Base-by-base conservation (phyloP, 2,329 filamentous ascomycete genomes). In the Aspergillus hiratsukae region DNA sequence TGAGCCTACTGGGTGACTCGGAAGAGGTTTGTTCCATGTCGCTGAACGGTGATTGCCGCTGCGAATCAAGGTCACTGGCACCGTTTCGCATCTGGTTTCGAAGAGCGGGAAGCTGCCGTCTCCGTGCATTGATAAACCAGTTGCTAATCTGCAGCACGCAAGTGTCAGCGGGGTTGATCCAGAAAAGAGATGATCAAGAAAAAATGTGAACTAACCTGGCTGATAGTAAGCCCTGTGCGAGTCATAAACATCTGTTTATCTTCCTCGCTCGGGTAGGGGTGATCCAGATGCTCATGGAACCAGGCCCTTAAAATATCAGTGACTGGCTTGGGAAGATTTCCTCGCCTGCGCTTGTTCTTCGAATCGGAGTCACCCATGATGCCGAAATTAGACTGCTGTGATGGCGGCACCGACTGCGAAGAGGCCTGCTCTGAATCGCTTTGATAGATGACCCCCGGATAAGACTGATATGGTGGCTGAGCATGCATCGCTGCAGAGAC, bases 281-380 rank as follows among this genome's bases (percentile, higher is more conserved):
- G 90, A 58, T 86, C 80, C 7, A 91, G 74, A 71, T 94, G 88
- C n/a, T 81, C 80, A 52, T 86, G 75, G 62, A 95, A 92, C 91
- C 91, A 96, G 0, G 83, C 79, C 53, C 89, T 84, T 43, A 96
- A 79, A 62, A 89, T 87, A 69, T 92, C 89, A 0, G 91, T 96
- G 0, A 90, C 90, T 54, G 91, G 88, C 69, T 95, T 95, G n/a
- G 91, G 91, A 3, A 96, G 79, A 67, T 96, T 96, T 1, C 91
- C 91, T 41, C 91, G 82, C 52, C 91, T 81, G 70, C 80, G 78
- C 65, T 81, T 82, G 37, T 70, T 74, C 59, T 72, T 74, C 9
- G 73, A 64, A 53, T 76, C 74, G 27, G 67, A 56, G 37, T 75
- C 73, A 0, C 72, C 70, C 56, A 76, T 64, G 17, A 74, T 69